Conservation (phyloP, 495 filamentous ascomycete species). For the Collariella sp. region DNA sequence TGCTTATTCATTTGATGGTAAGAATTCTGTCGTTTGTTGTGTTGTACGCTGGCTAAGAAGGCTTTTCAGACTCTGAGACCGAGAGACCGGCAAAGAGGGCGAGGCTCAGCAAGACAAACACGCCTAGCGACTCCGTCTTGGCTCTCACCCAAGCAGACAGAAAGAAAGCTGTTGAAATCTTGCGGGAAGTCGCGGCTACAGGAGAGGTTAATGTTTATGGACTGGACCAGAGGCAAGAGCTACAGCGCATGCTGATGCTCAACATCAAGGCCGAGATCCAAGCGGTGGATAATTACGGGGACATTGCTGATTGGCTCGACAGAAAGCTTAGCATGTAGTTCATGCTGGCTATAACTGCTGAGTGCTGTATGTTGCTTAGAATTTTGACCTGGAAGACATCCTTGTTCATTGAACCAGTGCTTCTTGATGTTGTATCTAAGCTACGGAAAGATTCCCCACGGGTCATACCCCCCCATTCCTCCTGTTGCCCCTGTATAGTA, state of each 20-base stretch:
- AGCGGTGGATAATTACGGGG: slow-evolving; percentile 55
- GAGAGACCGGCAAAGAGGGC: slow-evolving; percentile 12
- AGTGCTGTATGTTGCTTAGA: no score
- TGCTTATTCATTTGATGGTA: slow-evolving; percentile 3
- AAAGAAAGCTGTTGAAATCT: slow-evolving; percentile 56
- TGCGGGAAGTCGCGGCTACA: slow-evolving; percentile 38
- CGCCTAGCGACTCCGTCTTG: slow-evolving; percentile 22
- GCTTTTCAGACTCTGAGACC: neutral
- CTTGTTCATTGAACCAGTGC: neutral
- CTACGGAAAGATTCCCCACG: no score
- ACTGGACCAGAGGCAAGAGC: slow-evolving; percentile 49
- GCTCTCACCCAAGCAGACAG: slow-evolving; percentile 53
- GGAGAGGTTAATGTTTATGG: slow-evolving; percentile 3
- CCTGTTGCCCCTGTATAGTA: no score
- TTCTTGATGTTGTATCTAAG: no score
- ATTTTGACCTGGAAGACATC: neutral
- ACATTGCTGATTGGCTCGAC: slow-evolving; percentile 60
- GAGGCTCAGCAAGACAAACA: neutral
- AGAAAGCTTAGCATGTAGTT: slow-evolving; percentile 20
- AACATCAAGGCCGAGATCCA: slow-evolving; percentile 89
- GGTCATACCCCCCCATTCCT: no score
- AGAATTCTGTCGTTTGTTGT: neutral
- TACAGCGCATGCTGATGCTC: slow-evolving; percentile 82
- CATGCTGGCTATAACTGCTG: no score
- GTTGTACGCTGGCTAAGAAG: neutral